Evolutionary conservation across 805 yeast species (phyloP).

Genomic region (Teunomyces panamensis): DNA sequence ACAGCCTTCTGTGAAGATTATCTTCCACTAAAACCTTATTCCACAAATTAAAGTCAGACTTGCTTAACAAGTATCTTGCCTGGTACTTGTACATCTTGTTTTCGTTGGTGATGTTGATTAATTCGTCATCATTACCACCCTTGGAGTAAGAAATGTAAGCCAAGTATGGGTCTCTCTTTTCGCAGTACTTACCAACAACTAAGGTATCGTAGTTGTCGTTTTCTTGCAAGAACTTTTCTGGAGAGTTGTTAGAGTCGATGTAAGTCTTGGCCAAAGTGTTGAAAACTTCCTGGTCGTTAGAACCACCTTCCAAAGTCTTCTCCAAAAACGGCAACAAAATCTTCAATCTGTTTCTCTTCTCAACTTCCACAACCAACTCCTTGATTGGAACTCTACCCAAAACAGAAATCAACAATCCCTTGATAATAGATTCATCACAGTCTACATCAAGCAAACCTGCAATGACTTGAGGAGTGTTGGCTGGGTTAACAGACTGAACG

Average conservation of each 20-base stretch:
- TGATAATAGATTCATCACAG: conserved; percentile 88
- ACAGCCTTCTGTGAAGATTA: conserved; percentile 83
- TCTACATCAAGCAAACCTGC: conserved; percentile 97
- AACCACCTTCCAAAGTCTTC: conserved; percentile 77
- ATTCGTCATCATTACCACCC: conserved; percentile 88
- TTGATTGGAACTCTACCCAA: conserved; percentile 92
- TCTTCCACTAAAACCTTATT: conserved; percentile 68
- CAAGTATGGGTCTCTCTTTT: conserved; percentile 96
- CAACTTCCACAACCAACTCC: conserved; percentile 89
- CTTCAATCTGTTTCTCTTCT: conserved; percentile 92
- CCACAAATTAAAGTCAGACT: conserved; percentile 89
- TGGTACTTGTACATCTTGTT: conserved; percentile 98
- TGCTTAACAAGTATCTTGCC: conserved; percentile 88
- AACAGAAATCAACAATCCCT: conserved; percentile 76
- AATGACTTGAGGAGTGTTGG: conserved; percentile 93
- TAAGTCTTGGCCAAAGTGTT: conserved; percentile 96
- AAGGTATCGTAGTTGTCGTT: conserved; percentile 88
- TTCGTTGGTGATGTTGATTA: conserved; percentile 89
- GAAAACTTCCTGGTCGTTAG: conserved; percentile 85
- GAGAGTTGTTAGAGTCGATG: conserved; percentile 95
- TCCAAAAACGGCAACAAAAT: conserved; percentile 90
- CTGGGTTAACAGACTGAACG: conserved; percentile 95
- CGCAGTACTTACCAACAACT: conserved; percentile 97
- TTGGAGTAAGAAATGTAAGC: conserved; percentile 97
- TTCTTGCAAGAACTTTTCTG: conserved; percentile 93